These are phyloP conservation scores for Neohortaea acidophila DNA, from an alignment of 495 filamentous ascomycete species.

Conservation along the genomic window DNA sequence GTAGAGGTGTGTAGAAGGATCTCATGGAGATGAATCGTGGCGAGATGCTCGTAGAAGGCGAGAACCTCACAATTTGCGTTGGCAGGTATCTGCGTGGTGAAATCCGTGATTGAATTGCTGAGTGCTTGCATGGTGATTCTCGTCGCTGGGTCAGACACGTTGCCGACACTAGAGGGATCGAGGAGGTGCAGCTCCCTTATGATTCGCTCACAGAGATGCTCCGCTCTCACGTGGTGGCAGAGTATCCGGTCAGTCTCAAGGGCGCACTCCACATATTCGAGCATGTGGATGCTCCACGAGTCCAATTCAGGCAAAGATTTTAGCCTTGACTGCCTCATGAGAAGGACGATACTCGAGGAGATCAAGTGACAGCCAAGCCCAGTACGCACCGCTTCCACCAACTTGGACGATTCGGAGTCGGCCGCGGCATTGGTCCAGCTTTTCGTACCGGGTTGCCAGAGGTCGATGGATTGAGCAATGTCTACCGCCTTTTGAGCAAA, in stretches of 20 bases:
- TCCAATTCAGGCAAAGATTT: slow-evolving; percentile 1
- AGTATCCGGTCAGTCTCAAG: neutral
- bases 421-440: too few relatives aligned
- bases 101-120: neutral
- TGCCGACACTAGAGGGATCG: neutral
- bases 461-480: neutral
- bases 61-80: neutral
- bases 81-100: slow-evolving; percentile 1
- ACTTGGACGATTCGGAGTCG: too few relatives aligned
- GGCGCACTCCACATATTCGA: neutral
- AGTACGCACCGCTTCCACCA: slow-evolving; percentile 2
- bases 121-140: neutral
- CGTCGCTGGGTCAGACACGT: neutral
- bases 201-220: slow-evolving; percentile 7
- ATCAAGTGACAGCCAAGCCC: slow-evolving; percentile 6
- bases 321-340: neutral
- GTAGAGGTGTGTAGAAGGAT: slow-evolving; percentile 10
- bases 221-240: slow-evolving; percentile 1
- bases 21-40: slow-evolving; percentile 10
- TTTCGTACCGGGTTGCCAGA: neutral
- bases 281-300: slow-evolving; percentile 3
- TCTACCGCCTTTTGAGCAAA: neutral
- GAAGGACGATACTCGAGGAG: neutral
- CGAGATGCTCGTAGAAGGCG: slow-evolving; percentile 4
- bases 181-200: neutral